phyloP scores from a whole-genome alignment of 371 early-diverging fungal species.

The Mortierella sp. region DNA sequence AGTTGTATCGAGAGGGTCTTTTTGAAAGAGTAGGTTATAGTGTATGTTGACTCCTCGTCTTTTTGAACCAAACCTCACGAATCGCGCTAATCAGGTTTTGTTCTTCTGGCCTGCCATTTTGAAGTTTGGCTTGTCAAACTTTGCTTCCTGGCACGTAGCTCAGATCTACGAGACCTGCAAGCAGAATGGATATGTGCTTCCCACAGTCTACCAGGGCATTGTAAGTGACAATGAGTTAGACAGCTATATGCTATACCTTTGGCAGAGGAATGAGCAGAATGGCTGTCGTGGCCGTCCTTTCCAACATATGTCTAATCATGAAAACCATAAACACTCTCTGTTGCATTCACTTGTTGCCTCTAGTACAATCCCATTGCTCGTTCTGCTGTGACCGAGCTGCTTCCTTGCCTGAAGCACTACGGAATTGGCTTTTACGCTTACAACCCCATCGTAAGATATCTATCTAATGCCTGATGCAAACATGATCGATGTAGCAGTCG shows the following conservation, averaged over 20 bases:
- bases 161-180: conserved; percentile 60
- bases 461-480: no score
- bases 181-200: conserved; percentile 60
- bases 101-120: no score
- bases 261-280: no score
- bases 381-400: conserved; percentile 66
- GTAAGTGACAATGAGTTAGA: conserved; percentile 59
- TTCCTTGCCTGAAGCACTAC: conserved; percentile 67
- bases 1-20: conserved; percentile 60
- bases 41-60: no score
- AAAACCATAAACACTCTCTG: no score
- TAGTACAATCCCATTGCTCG: conserved; percentile 75
- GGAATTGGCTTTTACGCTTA: conserved; percentile 70
- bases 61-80: no score
- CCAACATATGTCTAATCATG: no score
- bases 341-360: no score
- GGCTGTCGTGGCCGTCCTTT: no score
- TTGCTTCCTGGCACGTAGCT: conserved; percentile 63
- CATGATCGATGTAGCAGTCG: no score
- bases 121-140: conserved; percentile 70
- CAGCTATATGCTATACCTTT: no score
- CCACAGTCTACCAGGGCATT: conserved; percentile 67
- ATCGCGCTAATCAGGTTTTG: no score
- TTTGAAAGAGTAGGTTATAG: conserved; percentile 41
- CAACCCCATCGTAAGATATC: conserved; percentile 63